These are phyloP conservation scores for Wickerhamiella bombiphila DNA, from an alignment of 805 yeast species.

Conservation along the genomic window DNA sequence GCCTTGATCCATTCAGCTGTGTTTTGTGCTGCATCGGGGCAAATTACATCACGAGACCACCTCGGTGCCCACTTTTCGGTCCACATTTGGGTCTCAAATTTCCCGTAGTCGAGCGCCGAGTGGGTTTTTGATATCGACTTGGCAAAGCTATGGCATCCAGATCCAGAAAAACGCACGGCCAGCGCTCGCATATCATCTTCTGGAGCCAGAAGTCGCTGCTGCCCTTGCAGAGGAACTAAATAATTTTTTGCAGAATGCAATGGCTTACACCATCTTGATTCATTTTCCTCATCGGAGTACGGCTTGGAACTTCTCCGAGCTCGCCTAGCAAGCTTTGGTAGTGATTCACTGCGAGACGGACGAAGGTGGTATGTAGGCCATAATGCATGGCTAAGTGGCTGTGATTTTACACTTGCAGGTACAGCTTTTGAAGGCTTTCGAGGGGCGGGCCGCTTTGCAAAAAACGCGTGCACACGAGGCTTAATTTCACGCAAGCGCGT, in stretches of 20 bases:
- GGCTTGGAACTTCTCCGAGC: no score
- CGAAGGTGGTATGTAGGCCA: constrained; percentile 2
- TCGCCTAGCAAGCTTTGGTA: no score
- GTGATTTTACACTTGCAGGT: background rate
- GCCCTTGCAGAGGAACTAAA: no score
- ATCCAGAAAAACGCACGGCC: no score
- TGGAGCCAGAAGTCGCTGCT: no score
- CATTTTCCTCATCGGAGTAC: background rate
- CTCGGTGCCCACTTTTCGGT: constrained; percentile 17
- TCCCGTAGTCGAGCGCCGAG: constrained; percentile 7
- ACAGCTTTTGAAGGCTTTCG: background rate
- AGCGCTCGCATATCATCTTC: no score
- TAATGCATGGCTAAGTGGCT: constrained; percentile 1
- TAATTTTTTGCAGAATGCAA: no score
- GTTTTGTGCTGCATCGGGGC: constrained; percentile 1
- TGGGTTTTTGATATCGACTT: no score
- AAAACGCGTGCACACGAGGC: constrained; percentile 10
- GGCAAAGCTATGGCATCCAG: no score
- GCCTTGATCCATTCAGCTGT: constrained; percentile 8
- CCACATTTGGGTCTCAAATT: constrained; percentile 20
- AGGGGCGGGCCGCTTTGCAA: constrained; percentile 11
- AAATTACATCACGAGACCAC: constrained; percentile 1
- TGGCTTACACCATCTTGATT: background rate
- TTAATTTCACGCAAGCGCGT: background rate
- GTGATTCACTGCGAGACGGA: background rate